phyloP scores from a whole-genome alignment of 768 basidiomycete species.

The Fomitopsis serialis region DNA sequence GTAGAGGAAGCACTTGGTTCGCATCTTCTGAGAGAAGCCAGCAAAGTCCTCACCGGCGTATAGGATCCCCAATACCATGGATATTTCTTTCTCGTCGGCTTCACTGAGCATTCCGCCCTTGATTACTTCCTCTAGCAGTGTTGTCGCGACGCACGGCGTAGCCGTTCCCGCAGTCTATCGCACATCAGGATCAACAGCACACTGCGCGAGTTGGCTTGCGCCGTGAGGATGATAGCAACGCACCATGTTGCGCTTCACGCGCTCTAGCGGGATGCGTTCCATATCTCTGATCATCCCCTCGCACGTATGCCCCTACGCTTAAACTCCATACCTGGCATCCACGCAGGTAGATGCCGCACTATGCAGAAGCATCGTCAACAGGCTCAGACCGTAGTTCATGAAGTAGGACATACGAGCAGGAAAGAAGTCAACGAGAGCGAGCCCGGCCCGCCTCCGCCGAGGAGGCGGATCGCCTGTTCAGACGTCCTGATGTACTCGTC shows the following conservation, averaged over 20 bases:
- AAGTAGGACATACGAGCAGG: constrained; percentile 8
- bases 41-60: constrained; percentile 15
- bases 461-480: constrained; percentile 8
- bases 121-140: constrained; percentile 13
- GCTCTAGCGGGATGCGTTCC: not conserved
- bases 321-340: constrained; percentile 15
- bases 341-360: constrained; percentile 12
- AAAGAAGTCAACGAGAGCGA: constrained; percentile 15
- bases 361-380: not conserved
- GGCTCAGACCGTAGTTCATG: too few relatives aligned
- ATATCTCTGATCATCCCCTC: constrained; percentile 11
- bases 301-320: constrained; percentile 6
- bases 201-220: too few relatives aligned
- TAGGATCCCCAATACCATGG: constrained; percentile 14
- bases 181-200: not conserved
- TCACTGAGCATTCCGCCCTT: constrained; percentile 4
- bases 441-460: constrained; percentile 5
- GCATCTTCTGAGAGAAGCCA: not conserved
- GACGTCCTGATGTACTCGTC: constrained; percentile 12
- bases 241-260: constrained; percentile 11
- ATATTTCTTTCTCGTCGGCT: constrained; percentile 16
- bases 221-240: too few relatives aligned
- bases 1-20: not conserved
- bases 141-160: constrained; percentile 5
- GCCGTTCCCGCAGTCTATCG: constrained; percentile 4